Conservation (phyloP, 1,284 basidiomycete species). For the Singerocomus rubriflavus region DNA sequence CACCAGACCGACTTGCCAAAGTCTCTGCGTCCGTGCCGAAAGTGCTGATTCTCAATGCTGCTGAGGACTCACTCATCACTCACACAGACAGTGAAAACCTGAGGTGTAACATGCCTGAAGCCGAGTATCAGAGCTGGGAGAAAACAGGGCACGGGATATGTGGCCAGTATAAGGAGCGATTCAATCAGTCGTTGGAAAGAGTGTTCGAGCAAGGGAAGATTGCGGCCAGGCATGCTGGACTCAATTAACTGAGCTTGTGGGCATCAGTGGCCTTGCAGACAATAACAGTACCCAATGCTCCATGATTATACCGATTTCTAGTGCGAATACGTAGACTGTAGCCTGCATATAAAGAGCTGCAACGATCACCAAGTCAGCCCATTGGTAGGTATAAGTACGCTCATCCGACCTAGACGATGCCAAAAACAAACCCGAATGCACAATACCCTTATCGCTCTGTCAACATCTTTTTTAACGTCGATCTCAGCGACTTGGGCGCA, state of each 20-base stretch:
- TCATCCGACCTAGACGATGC: constrained; percentile 5
- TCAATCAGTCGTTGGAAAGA: constrained; percentile 58
- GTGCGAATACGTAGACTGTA: background rate
- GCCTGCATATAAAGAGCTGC: background rate
- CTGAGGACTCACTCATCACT: constrained; percentile 67
- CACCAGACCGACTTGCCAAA: constrained; percentile 47
- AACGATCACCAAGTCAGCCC: background rate
- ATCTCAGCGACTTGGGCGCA: constrained; percentile 34
- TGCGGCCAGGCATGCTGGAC: background rate
- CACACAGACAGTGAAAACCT: constrained; percentile 57
- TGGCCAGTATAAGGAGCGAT: constrained; percentile 48
- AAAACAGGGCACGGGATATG: constrained; percentile 69
- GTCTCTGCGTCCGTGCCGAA: constrained; percentile 60
- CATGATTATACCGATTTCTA: background rate
- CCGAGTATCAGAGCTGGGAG: constrained; percentile 64
- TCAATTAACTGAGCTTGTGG: background rate
- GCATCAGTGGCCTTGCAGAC: background rate
- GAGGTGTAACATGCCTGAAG: constrained; percentile 62
- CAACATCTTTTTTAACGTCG: constrained; percentile 37
- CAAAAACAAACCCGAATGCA: background rate
- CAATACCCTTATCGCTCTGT: constrained; percentile 34
- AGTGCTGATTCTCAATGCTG: constrained; percentile 71
- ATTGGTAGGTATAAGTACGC: background rate
- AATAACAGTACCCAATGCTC: background rate
- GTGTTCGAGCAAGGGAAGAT: constrained; percentile 52